phyloP scores from a whole-genome alignment of 805 yeast genomes.

The Suhomyces pyralidae region DNA sequence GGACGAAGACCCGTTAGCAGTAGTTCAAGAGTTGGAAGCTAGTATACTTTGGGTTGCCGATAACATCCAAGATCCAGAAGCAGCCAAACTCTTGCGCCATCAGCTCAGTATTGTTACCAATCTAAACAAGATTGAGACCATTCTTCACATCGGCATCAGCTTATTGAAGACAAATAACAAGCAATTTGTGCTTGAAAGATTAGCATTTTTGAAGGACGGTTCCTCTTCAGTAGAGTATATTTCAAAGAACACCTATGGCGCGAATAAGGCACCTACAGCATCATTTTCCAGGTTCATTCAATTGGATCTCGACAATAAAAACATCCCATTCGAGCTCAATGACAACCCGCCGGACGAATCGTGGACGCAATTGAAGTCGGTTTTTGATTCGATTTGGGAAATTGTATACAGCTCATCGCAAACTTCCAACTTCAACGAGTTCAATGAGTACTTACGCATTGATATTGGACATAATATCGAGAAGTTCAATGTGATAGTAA shows the following conservation, averaged over 20 bases:
- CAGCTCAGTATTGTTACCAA: constrained; percentile 27
- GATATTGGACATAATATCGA: constrained; percentile 24
- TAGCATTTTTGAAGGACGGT: constrained; percentile 17
- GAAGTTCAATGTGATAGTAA: constrained; percentile 45
- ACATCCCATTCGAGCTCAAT: constrained; percentile 35
- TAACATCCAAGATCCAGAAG: constrained; percentile 13
- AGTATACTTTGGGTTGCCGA: constrained; percentile 30
- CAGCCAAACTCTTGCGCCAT: constrained; percentile 9
- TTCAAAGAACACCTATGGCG: neutral
- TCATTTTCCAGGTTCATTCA: constrained; percentile 37
- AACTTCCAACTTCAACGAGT: constrained; percentile 20
- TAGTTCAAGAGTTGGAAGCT: constrained; percentile 27
- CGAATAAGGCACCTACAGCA: constrained; percentile 12
- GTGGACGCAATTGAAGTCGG: constrained; percentile 14
- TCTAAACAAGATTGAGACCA: constrained; percentile 26
- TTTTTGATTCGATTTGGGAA: constrained; percentile 18
- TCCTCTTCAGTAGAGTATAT: constrained; percentile 5
- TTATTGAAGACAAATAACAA: constrained; percentile 4
- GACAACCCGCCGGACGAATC: constrained; percentile 20
- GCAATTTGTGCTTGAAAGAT: neutral
- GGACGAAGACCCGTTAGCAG: constrained; percentile 19
- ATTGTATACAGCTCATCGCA: constrained; percentile 17
- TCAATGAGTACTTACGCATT: constrained; percentile 25
- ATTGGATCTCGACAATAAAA: constrained; percentile 32
- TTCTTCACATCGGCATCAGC: constrained; percentile 13